Evolutionary conservation across 2,329 filamentous ascomycete genomes (phyloP).

Genomic region (Aspergillus terreus): DNA sequence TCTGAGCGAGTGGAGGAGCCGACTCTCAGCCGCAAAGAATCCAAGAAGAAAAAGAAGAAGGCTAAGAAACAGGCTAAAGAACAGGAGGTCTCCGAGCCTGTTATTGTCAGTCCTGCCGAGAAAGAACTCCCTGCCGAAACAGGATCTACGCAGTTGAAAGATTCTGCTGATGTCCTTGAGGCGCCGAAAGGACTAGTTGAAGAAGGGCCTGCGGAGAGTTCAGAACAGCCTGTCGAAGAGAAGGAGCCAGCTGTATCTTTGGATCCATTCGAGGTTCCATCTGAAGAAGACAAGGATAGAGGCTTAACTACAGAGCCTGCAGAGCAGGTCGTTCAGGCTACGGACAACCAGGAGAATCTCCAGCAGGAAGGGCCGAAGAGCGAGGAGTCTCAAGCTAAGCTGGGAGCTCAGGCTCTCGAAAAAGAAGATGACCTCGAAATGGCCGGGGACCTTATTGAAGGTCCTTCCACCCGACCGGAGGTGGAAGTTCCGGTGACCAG

Average conservation of each 20-base stretch:
- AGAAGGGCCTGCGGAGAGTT: not conserved
- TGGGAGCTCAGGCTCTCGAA: constrained; percentile 6
- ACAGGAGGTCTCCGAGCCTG: constrained; percentile 1
- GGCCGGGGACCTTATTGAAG: constrained; percentile 13
- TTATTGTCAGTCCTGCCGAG: not conserved
- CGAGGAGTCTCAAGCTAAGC: constrained; percentile 6
- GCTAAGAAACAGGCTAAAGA: constrained; percentile 7
- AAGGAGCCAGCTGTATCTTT: constrained; percentile 3
- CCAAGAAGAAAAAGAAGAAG: constrained; percentile 3
- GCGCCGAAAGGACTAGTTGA: no score
- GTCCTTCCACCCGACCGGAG: constrained; percentile 5
- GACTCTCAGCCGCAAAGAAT: constrained; percentile 2
- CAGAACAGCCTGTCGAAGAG: not conserved
- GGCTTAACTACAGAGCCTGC: not conserved
- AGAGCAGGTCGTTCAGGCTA: not conserved
- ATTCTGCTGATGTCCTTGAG: not conserved
- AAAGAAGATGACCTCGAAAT: constrained; percentile 10
- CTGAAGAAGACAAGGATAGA: not conserved
- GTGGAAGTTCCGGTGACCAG: constrained; percentile 12
- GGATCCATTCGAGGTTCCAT: constrained; percentile 1
- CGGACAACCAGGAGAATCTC: not conserved
- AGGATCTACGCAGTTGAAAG: not conserved
- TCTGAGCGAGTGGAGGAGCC: not conserved
- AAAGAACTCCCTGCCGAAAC: not conserved
- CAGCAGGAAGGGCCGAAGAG: not conserved